Evolutionary conservation across 352 stramenopile genomes (phyloP).

Genomic region (Phytophthora fragariae): DNA sequence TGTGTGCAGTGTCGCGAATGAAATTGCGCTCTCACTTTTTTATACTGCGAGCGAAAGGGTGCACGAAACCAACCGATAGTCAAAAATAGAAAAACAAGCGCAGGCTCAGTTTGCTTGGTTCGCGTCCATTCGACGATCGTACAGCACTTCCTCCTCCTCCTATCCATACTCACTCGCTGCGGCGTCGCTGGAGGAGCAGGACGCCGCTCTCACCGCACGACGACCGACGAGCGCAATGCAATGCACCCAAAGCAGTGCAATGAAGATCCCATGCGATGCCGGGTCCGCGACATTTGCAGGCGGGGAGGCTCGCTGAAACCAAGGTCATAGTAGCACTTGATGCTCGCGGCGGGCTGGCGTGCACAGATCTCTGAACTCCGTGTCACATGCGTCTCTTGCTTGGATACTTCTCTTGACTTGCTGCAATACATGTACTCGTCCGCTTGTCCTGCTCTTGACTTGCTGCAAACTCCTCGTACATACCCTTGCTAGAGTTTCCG

Average conservation of each 20-base stretch:
- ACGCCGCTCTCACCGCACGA: background rate
- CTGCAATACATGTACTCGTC: no score
- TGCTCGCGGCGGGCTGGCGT: background rate
- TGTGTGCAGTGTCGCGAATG: no score
- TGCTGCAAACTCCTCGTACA: background rate
- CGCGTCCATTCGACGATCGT: slow-evolving; percentile 9
- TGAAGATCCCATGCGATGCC: slow-evolving; percentile 15
- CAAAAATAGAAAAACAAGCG: slow-evolving; percentile 27
- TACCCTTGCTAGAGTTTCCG: slow-evolving; percentile 46
- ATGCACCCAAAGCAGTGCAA: slow-evolving; percentile 1
- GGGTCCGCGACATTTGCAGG: slow-evolving; percentile 27
- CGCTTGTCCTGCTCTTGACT: background rate
- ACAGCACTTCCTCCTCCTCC: background rate
- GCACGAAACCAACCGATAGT: slow-evolving; percentile 24
- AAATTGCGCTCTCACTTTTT: no score
- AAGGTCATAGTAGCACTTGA: slow-evolving; percentile 20
- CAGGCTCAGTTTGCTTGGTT: slow-evolving; percentile 18
- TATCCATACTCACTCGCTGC: background rate
- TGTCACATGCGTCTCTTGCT: no score
- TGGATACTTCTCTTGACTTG: no score
- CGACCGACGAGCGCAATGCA: slow-evolving; percentile 13
- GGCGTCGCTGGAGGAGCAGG: background rate
- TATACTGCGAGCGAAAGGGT: slow-evolving; percentile 15
- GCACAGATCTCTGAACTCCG: no score
- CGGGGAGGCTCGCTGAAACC: slow-evolving; percentile 5